Conservation (phyloP, 768 basidiomycete species). For the Guyanaporus albipodus region DNA sequence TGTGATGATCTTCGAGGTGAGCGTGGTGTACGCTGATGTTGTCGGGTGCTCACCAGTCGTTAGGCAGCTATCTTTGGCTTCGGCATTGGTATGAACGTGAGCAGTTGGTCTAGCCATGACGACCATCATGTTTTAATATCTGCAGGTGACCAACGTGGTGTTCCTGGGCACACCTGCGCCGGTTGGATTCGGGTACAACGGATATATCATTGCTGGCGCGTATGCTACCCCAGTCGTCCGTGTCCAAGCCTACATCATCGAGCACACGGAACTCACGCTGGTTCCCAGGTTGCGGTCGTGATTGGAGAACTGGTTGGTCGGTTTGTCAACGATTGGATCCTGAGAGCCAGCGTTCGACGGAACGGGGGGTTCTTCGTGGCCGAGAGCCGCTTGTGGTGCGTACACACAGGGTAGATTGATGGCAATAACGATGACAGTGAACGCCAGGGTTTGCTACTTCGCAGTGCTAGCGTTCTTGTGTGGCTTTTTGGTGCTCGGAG, state of each 20-base stretch:
- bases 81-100: constrained; percentile 42
- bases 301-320: constrained; percentile 51
- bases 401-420: not conserved
- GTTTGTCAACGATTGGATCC: constrained; percentile 49
- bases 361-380: constrained; percentile 53
- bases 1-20: constrained; percentile 38
- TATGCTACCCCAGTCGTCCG: constrained; percentile 45
- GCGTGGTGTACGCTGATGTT: not conserved
- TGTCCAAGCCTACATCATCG: not conserved
- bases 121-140: not conserved
- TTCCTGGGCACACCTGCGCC: constrained; percentile 48
- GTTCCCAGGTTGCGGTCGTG: constrained; percentile 40
- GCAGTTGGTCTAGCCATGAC: not conserved
- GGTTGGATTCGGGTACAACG: constrained; percentile 44
- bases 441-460: constrained; percentile 34
- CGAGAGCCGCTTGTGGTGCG: constrained; percentile 43
- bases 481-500: constrained; percentile 42
- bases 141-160: constrained; percentile 51
- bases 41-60: not conserved
- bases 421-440: not conserved
- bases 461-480: constrained; percentile 39
- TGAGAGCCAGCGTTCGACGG: constrained; percentile 38
- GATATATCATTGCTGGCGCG: constrained; percentile 38
- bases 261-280: not conserved
- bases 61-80: constrained; percentile 48